Evolutionary conservation across 2,329 filamentous ascomycete species (phyloP), one percentile per base, ranked within the genome.

Genomic region (Aspergillus ochraceoroseus): DNA sequence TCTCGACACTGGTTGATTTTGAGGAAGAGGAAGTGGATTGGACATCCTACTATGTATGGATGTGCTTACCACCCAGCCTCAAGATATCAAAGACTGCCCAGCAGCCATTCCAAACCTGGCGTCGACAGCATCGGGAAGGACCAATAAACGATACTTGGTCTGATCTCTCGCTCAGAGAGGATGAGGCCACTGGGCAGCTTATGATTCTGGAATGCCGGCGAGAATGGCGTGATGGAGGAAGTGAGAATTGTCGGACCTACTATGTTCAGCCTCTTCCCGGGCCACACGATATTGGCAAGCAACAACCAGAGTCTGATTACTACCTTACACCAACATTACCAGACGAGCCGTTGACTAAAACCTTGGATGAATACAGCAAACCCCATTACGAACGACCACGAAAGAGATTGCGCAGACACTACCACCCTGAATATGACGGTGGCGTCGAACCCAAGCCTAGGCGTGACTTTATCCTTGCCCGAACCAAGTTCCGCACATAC

Each of bases 131-230:
- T 50, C 67, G 66, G 18, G 83, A 88, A 57, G 84, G 84, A 0
- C 76, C 82, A 0, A 79, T 87, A 11, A 83, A 88, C 49, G 80
- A 87, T 51, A 75, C 82, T 2, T 89, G 84, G 83, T 82, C 77
- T 0, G 76, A 79, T 42, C 64, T 89, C 3, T 74, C 74, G 3
- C 65, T 88, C 1, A 72, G 77, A 18, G 70, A 68, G 22, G 77
- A 85, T 43, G 79, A 85, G 44, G 52, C 53, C 7, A 80, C 74
- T 0, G 77, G 78, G 1, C 61, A 70, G 9, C 62, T 84, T 1
- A 68, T 75, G 35, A 79, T 86, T 12, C 62, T 85, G 0, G 85
- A 89, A 59, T 76, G 75, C 19, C 73, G 85, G 9, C 80, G 79
- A 18, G 85, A 88, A 58, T 87, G 81, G 79, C 69, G 64, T 7